Base-by-base conservation (phyloP, 495 filamentous ascomycete genomes). In the Zalerion maritima region DNA sequence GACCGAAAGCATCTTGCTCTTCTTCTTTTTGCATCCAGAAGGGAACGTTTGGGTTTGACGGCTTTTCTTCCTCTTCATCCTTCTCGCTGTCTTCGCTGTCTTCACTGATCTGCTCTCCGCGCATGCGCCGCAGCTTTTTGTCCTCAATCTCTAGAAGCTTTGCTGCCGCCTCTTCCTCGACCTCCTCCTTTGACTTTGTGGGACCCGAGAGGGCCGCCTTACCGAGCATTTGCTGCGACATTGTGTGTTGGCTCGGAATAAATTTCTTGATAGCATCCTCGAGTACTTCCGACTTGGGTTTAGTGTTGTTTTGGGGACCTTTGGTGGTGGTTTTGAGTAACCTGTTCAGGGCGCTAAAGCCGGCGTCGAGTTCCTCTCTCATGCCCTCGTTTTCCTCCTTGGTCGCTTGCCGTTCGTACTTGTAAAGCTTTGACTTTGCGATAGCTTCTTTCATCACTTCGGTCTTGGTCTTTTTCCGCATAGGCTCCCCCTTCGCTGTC, bases 381-480 rank as follows among this genome's bases (percentile, higher is more conserved):
- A 94, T 57, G 42, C 92, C 85, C 15, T 86, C 84, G 43, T 97
- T 86, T 25, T 93, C 84, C 35, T 96, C 89, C 50, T 94, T 97
- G 5, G 70, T 69, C 31, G 81, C 72, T 56, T 96, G 91, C 13
- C 89, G 75, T 54, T 94, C 84, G 35, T 81, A 78, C 55, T 91
- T 96, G 62, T 94, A 64, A 16, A 81, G 65, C 49, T 96, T 99
- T 2, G 91, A 96, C 54, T 96, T 99, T 21, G 85, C 79, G 36
- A 96, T 96, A 35, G 96, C 73, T 52, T 97, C 91, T 41, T 87
- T 78, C 78, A 94, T 94, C 18, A 96, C 81, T 47, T 99, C 89
- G 26, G 83, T 71, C 50, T 87, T 94, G 12, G 73, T 79, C 57
- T 93, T 99, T 47, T 93, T 93, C 24, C 74, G 65, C 37, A 81